Evolutionary conservation across 179 eudicot genomes (phyloP).

Genomic region (Sideroxylon spinosum): DNA sequence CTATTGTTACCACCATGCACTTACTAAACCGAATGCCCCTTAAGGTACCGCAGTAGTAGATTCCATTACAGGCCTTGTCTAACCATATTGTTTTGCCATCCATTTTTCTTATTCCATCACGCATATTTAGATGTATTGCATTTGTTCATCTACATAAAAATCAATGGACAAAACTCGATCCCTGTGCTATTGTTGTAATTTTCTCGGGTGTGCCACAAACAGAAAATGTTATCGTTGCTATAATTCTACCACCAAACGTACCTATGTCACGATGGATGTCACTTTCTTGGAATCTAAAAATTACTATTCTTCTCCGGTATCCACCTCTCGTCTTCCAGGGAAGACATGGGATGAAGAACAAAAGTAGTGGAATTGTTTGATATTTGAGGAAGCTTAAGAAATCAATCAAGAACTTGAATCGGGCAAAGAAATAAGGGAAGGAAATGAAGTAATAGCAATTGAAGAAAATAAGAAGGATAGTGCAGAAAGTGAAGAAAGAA

Average conservation of each 20-base stretch:
- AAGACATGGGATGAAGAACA: too few relatives aligned
- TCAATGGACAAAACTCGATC: neutral
- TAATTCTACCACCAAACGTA: neutral
- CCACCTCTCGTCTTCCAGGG: too few relatives aligned
- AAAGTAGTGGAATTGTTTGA: too few relatives aligned
- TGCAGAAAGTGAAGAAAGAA: too few relatives aligned
- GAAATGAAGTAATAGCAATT: too few relatives aligned
- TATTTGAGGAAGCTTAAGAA: too few relatives aligned
- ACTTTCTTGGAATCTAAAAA: too few relatives aligned
- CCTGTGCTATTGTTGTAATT: neutral
- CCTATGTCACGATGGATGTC: too few relatives aligned
- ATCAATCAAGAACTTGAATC: too few relatives aligned
- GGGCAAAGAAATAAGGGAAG: too few relatives aligned
- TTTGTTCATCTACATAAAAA: neutral
- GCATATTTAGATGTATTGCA: neutral
- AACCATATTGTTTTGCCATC: neutral
- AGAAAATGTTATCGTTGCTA: neutral
- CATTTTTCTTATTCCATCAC: neutral
- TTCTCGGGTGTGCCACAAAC: neutral
- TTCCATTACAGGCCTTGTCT: neutral
- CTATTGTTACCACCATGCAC: neutral
- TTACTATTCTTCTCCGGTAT: too few relatives aligned
- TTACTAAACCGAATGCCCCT: neutral
- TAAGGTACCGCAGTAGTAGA: neutral
- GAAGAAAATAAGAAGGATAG: too few relatives aligned